Conservation (phyloP, 1,139 yeast genomes). For the Lipomyces yarrowii region DNA sequence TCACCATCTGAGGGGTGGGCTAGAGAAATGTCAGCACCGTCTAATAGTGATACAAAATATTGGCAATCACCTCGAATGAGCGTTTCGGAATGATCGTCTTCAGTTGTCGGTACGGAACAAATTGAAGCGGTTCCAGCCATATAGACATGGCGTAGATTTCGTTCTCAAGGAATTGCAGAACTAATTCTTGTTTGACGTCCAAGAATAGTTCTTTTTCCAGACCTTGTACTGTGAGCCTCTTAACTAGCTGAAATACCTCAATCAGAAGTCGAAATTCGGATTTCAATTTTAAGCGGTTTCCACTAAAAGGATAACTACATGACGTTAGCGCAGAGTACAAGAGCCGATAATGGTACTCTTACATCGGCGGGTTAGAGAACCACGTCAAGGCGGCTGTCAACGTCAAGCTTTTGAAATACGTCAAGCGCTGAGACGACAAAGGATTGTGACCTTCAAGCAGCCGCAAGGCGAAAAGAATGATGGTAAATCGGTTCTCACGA, state of each 20-base stretch:
- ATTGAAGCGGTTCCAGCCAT: constrained; percentile 71
- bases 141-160: constrained; percentile 73
- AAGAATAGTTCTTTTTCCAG: constrained; percentile 18
- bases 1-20: constrained; percentile 25
- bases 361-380: constrained; percentile 61
- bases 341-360: not conserved
- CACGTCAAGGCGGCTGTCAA: constrained; percentile 68
- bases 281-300: constrained; percentile 69
- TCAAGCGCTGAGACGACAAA: constrained; percentile 39
- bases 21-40: not conserved
- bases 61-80: constrained; percentile 14
- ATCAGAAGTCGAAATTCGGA: constrained; percentile 66
- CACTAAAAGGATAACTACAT: constrained; percentile 74
- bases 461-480: constrained; percentile 68
- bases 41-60: not conserved
- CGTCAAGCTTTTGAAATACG: constrained; percentile 51
- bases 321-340: not conserved
- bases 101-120: constrained; percentile 26
- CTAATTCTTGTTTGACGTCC: constrained; percentile 51
- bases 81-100: constrained; percentile 24
- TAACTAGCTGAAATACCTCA: constrained; percentile 46
- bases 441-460: constrained; percentile 58
- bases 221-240: constrained; percentile 15
- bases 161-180: constrained; percentile 67
- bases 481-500: constrained; percentile 71